These are phyloP conservation scores for Clathrospora elynae DNA, from an alignment of 2,329 filamentous ascomycete genomes.

Conservation along the genomic window DNA sequence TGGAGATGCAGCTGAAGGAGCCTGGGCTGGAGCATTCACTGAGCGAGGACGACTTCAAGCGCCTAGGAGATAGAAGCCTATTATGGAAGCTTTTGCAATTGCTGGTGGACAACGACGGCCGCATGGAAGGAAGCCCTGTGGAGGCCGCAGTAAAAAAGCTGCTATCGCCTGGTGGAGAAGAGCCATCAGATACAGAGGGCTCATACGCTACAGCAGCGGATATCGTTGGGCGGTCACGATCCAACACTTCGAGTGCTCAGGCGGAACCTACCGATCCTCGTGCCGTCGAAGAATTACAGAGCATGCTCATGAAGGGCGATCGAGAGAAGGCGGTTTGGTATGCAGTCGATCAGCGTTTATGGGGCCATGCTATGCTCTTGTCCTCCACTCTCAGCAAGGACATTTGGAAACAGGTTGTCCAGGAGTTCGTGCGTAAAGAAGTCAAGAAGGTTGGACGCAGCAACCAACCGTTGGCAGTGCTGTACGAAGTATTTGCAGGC, in stretches of 20 bases:
- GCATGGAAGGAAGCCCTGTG: conserved; percentile 72
- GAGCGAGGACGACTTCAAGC: conserved; percentile 66
- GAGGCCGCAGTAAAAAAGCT: conserved; percentile 77
- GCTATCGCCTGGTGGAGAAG: conserved; percentile 64
- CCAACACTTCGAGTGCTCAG: conserved; percentile 40
- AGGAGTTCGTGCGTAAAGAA: conserved; percentile 94
- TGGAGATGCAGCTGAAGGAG: conserved; percentile 62
- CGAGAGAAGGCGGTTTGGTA: conserved; percentile 91
- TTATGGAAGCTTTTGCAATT: conserved; percentile 85
- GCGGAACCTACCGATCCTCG: conserved; percentile 72
- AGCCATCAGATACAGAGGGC: conserved; percentile 27
- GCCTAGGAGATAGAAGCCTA: conserved; percentile 76
- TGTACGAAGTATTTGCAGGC: conserved; percentile 93
- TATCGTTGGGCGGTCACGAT: conserved; percentile 41
- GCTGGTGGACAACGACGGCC: conserved; percentile 85
- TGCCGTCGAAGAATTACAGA: conserved; percentile 73
- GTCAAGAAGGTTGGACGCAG: conserved; percentile 80
- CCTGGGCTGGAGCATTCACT: conserved; percentile 57
- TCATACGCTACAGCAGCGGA: conserved; percentile 45
- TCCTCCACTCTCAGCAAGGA: conserved; percentile 74
- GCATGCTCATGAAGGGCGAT: conserved; percentile 76
- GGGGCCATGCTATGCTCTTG: conserved; percentile 95
- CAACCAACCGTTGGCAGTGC: conserved; percentile 83
- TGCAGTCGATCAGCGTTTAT: conserved; percentile 88
- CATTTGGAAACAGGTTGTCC: conserved; percentile 88